Evolutionary conservation across 164 flowering plant genomes (phyloP).

Genomic region (Magnolia kwangsiensis): DNA sequence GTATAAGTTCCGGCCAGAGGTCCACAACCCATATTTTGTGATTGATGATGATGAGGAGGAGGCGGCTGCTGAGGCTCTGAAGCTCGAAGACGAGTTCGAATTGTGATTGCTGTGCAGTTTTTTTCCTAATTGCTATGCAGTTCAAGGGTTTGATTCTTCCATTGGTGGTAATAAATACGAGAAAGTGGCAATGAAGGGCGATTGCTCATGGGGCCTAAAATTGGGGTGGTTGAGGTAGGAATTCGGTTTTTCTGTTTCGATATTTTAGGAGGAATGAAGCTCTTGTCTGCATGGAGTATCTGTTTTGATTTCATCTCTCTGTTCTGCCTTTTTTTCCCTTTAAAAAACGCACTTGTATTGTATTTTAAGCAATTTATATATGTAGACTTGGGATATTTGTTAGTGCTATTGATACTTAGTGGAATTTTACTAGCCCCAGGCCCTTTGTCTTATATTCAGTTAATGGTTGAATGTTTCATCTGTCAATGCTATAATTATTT

Average conservation of each 20-base stretch:
- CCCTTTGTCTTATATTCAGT: too few relatives aligned
- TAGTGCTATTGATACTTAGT: not conserved
- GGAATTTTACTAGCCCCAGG: not conserved
- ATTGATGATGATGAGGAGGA: slow-evolving; percentile 94
- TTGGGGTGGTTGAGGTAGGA: slow-evolving; percentile 10
- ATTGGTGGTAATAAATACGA: not conserved
- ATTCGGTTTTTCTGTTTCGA: not conserved
- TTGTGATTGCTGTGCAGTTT: slow-evolving; percentile 31
- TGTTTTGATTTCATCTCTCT: not conserved
- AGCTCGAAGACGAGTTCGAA: slow-evolving; percentile 74
- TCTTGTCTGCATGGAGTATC: slow-evolving; percentile 5
- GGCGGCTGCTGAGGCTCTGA: slow-evolving; percentile 68
- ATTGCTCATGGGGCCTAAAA: not conserved
- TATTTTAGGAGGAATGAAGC: not conserved
- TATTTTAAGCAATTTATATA: slow-evolving; percentile 6
- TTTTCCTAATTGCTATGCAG: not conserved
- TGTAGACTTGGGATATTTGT: not conserved
- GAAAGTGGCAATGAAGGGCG: too few relatives aligned
- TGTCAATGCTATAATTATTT: not conserved
- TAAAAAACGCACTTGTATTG: not conserved
- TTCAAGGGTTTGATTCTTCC: not conserved
- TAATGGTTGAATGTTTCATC: not conserved
- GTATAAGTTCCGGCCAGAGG: slow-evolving; percentile 82
- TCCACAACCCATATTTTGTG: slow-evolving; percentile 77
- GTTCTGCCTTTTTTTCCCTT: not conserved